Evolutionary conservation across 2,329 filamentous ascomycete genomes (phyloP), one percentile per base, ranked within the genome.

Genomic region (Hortaea werneckii): DNA sequence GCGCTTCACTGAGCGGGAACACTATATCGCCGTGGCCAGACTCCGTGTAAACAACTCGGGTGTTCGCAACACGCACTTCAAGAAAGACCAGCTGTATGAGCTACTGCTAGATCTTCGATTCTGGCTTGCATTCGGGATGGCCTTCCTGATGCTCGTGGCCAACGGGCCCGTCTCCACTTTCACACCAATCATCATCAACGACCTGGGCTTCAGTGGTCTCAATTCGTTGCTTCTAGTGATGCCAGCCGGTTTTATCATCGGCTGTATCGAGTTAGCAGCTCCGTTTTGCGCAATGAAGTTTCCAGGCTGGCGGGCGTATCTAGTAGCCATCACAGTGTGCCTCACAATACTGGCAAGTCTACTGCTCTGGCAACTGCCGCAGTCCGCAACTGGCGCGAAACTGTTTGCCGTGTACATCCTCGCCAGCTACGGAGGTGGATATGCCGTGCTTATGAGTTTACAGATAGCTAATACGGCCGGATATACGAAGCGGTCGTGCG

Each of bases 1-100:
- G 35, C 63, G 67, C 29, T 66, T 71, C 37, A 65, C 58, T 5
- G 62, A 69, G 1, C 45, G 56, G 1, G 58, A 63, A 44, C 43
- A 57, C 26, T 53, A 53, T 6, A 52, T 61, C 7, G 56, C 58
- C 5, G 49, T 61, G 5, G 40, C 62, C 41, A 48, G 54, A 26
- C 47, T 48, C 12, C 62, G 62, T 40, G 59, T 60, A 42, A 50
- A 45, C n/a, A 35, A 45, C 3, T 40, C 56, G 3, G 60, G 61
- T 4, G 56, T 61, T 0, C 58, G 65, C 12, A 72, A 73, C 49
- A 69, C 62, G 1, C 65, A 69, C 39, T 70, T 68, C 57, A 73
- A 73, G 48, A 52, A 57, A n/a, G 52, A 56, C 2, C 72, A 74
- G 45, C 60, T 71, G 12, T 52, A 52, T 29, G 71, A 73, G 45